Evolutionary conservation across 2,329 filamentous ascomycete genomes (phyloP).

Genomic region (Stagonosporopsis chrysanthemi): DNA sequence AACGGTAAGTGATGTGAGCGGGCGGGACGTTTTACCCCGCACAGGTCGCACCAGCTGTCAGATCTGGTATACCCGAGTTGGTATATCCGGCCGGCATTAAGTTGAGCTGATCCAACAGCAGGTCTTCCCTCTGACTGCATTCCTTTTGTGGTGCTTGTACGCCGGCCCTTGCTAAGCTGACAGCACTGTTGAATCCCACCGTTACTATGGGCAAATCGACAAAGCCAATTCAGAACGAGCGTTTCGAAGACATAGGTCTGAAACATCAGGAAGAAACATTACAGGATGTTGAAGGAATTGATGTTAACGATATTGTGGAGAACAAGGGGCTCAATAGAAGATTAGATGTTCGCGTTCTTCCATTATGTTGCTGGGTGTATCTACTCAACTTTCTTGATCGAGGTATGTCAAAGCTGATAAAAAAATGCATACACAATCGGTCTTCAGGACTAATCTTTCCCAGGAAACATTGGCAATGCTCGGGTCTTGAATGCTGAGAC

Average conservation of each 20-base stretch:
- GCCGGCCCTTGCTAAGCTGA: not conserved
- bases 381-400: constrained; percentile 68
- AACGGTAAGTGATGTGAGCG: not conserved
- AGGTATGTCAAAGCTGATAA: not conserved
- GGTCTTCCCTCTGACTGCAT: no score
- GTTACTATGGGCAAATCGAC: not conserved
- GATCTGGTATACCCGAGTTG: constrained; percentile 3
- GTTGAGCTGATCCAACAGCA: not conserved
- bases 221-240: constrained; percentile 4
- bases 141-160: not conserved
- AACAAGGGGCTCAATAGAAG: constrained; percentile 7
- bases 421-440: not conserved
- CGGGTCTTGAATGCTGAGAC: constrained; percentile 68
- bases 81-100: constrained; percentile 2
- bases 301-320: constrained; percentile 4
- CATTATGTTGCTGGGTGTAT: constrained; percentile 69
- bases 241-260: constrained; percentile 3
- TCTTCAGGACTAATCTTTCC: constrained; percentile 37
- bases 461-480: constrained; percentile 66
- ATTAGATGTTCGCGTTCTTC: constrained; percentile 66
- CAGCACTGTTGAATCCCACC: not conserved
- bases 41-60: not conserved
- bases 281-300: constrained; percentile 3
- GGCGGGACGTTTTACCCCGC: constrained; percentile 12
- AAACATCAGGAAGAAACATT: not conserved